Evolutionary conservation across 2,329 filamentous ascomycete genomes (phyloP).

Genomic region (Colletotrichum sp.): DNA sequence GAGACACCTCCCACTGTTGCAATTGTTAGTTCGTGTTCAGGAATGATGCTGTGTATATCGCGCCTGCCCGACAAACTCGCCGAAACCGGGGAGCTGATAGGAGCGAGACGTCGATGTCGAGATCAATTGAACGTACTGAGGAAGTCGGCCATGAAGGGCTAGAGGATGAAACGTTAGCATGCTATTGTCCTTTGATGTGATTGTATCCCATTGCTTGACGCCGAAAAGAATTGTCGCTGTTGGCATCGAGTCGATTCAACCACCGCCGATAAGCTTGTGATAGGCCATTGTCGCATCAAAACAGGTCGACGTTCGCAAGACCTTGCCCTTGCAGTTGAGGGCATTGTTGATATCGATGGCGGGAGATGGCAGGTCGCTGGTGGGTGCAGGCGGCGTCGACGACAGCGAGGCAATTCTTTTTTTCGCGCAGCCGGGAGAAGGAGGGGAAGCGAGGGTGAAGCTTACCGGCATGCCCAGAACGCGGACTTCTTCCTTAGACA

Average conservation of each 20-base stretch:
- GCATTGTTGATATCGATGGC: constrained; percentile 3
- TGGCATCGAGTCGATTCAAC: neutral
- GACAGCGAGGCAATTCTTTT: constrained; percentile 30
- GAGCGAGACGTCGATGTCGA: neutral
- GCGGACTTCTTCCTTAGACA: constrained; percentile 62
- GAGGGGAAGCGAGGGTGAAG: constrained; percentile 26
- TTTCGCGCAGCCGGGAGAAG: constrained; percentile 22
- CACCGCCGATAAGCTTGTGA: neutral
- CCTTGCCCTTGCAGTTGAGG: neutral
- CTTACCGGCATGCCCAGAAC: constrained; percentile 71
- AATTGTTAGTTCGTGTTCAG: constrained; percentile 23
- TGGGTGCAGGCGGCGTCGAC: constrained; percentile 25
- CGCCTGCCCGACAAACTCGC: neutral
- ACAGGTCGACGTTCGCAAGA: too few relatives aligned
- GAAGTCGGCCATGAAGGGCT: constrained; percentile 98
- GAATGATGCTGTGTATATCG: neutral
- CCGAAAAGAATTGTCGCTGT: neutral
- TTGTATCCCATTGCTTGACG: neutral
- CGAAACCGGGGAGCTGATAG: neutral
- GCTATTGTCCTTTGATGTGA: neutral
- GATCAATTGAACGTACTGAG: constrained; percentile 78
- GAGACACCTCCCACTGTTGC: constrained; percentile 97
- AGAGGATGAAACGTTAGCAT: constrained; percentile 40
- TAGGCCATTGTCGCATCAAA: neutral
- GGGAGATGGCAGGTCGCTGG: neutral